These are phyloP conservation scores for Scedosporium aurantiacum DNA, from an alignment of 2,329 filamentous ascomycete genomes.

Conservation along the genomic window DNA sequence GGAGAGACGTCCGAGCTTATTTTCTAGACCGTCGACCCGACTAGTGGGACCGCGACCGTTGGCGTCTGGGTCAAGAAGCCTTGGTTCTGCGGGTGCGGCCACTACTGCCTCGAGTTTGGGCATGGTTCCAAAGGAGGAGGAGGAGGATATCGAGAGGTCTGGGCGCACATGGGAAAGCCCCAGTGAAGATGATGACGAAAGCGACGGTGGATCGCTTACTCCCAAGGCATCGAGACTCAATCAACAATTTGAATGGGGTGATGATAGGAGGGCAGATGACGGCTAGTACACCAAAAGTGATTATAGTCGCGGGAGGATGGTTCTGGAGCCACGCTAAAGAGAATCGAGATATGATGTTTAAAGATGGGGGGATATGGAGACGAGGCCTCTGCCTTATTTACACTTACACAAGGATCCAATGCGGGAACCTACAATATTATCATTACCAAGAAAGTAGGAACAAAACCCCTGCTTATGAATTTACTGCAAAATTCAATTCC, in stretches of 20 bases:
- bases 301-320: background rate
- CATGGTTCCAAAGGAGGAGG: too few relatives aligned
- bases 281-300: background rate
- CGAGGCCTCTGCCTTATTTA: too few relatives aligned
- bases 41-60: background rate
- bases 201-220: background rate
- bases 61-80: background rate
- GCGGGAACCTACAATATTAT: too few relatives aligned
- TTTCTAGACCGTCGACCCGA: background rate
- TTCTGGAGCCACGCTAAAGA: too few relatives aligned
- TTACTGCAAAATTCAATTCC: too few relatives aligned
- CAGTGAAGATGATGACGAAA: background rate
- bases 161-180: background rate
- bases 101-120: background rate
- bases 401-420: too few relatives aligned
- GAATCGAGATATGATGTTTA: too few relatives aligned
- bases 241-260: background rate
- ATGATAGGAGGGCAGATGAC: background rate
- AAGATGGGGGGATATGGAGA: too few relatives aligned
- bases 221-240: slow-evolving; percentile 1
- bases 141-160: background rate
- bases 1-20: background rate
- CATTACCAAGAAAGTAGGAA: too few relatives aligned
- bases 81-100: background rate
- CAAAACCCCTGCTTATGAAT: too few relatives aligned